Percentiles rank a stretch among this genome's conserved stretches.
Conservation (phyloP, 768 basidiomycete species). For the Boletus edulis region DNA sequence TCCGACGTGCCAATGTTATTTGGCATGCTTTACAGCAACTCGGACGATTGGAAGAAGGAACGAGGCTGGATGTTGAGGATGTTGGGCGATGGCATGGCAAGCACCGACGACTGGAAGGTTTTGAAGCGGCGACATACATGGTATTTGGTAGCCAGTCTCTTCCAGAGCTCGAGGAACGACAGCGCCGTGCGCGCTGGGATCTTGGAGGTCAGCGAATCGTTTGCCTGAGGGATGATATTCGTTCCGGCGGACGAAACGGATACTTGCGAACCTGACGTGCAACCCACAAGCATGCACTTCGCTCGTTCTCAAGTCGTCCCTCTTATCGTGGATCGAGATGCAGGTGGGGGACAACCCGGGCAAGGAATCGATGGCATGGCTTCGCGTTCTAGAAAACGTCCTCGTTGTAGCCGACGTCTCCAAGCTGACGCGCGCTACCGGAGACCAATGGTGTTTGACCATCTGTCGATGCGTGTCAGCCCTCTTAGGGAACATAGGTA, state of each 20-base stretch:
- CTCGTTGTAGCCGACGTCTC: constrained; percentile 44
- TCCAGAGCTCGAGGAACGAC: constrained; percentile 63
- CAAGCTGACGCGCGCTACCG: constrained; percentile 54
- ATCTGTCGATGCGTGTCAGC: constrained; percentile 50
- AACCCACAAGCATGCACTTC: constrained; percentile 67
- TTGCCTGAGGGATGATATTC: not conserved
- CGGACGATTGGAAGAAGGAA: constrained; percentile 83
- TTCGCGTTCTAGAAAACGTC: constrained; percentile 65
- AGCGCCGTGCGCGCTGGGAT: constrained; percentile 51
- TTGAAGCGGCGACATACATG: constrained; percentile 82
- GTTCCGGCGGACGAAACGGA: constrained; percentile 34
- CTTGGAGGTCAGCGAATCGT: constrained; percentile 54
- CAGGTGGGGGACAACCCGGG: constrained; percentile 40
- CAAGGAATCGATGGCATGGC: constrained; percentile 57
- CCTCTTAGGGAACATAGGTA: constrained; percentile 16
- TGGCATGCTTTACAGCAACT: constrained; percentile 76
- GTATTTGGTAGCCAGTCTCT: constrained; percentile 82
- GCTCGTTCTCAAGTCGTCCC: constrained; percentile 65
- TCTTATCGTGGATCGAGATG: constrained; percentile 83
- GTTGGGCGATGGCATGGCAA: constrained; percentile 75
- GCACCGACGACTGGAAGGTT: constrained; percentile 76
- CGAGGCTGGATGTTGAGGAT: constrained; percentile 87
- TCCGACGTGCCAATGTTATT: constrained; percentile 91
- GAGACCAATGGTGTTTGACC: constrained; percentile 56
- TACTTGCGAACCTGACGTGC: constrained; percentile 72